Evolutionary conservation across 441 rosid species (phyloP).

Genomic region (Populus tomentosa): DNA sequence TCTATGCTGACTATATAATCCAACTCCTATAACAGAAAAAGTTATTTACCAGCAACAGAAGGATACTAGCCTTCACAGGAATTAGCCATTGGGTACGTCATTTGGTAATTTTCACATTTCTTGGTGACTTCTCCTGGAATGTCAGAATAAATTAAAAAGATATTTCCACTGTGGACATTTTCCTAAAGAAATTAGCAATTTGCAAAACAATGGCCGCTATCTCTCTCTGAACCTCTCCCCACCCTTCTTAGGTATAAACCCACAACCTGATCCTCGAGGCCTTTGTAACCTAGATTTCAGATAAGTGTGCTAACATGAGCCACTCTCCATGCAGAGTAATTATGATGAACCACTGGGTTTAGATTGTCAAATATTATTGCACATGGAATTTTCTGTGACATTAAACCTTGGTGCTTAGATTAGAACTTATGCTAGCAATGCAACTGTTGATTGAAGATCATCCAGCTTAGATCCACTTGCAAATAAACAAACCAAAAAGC

Average conservation of each 20-base stretch:
- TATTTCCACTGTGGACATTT: background rate
- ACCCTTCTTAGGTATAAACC: too few species aligned
- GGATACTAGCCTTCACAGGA: background rate
- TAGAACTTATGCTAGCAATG: background rate
- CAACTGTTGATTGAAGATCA: background rate
- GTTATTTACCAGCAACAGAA: background rate
- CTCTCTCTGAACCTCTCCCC: too few species aligned
- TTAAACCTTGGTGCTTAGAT: background rate
- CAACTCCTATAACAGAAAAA: too few species aligned
- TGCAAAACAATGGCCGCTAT: background rate
- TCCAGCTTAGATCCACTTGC: background rate
- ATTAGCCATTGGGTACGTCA: background rate
- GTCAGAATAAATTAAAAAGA: background rate
- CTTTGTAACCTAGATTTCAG: too few species aligned
- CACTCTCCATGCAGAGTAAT: too few species aligned
- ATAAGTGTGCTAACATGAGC: too few species aligned
- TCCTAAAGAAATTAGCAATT: background rate
- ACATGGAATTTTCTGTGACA: background rate
- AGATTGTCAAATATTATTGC: background rate
- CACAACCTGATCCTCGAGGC: too few species aligned
- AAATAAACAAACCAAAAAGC: background rate
- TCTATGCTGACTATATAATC: too few species aligned
- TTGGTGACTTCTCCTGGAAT: background rate
- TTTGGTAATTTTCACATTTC: background rate
- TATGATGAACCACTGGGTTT: background rate